These are phyloP conservation scores for Theileria annulata DNA, from an alignment of 169 alveolate species.

Conservation along the genomic window DNA sequence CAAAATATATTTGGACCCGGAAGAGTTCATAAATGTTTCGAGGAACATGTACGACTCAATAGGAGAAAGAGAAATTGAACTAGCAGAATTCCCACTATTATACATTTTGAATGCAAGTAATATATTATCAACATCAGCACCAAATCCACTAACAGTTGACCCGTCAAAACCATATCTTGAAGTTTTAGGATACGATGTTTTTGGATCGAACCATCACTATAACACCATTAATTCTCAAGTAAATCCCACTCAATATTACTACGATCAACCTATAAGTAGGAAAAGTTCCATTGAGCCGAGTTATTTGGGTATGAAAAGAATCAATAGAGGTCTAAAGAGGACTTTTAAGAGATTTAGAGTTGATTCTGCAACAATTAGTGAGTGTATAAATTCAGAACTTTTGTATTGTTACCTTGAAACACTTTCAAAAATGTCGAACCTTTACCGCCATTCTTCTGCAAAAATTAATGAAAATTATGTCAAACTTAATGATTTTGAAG, in stretches of 20 bases:
- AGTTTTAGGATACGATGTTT: background rate
- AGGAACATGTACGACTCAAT: constrained; percentile 54
- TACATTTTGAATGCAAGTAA: constrained; percentile 9
- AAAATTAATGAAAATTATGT: no score
- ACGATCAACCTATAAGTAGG: background rate
- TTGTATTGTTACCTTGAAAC: background rate
- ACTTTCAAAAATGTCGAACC: background rate
- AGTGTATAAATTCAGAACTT: background rate
- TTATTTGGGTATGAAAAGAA: no score
- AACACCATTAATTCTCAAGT: background rate
- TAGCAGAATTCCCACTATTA: constrained; percentile 52
- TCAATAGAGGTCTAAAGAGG: background rate
- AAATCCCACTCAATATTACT: background rate
- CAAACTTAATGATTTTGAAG: background rate
- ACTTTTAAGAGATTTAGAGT: background rate
- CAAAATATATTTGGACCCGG: constrained; percentile 40
- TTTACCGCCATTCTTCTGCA: background rate
- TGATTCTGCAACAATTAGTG: background rate
- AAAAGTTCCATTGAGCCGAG: background rate
- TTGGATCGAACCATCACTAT: background rate
- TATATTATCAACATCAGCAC: background rate
- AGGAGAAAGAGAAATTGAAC: constrained; percentile 37
- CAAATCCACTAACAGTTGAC: background rate
- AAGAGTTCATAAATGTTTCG: constrained; percentile 59
- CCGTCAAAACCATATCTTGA: background rate